Base-by-base conservation (phyloP, 805 yeast species). In the Candida dendrica region DNA sequence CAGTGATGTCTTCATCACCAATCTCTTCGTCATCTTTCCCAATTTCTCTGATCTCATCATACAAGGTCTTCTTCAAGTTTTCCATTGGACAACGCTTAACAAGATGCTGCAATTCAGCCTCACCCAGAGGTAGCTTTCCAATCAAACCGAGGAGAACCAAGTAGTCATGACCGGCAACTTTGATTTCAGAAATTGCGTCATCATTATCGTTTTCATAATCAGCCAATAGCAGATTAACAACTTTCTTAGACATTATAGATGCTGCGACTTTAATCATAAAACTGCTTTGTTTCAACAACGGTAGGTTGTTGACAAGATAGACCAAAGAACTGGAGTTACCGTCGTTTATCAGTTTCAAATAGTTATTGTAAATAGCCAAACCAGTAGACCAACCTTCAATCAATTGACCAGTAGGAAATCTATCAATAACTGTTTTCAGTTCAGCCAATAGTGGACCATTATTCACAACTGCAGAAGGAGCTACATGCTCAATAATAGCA, bases 401-500 rank as follows among this genome's bases (percentile, higher is more conserved):
- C 19, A 56, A 59, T 8, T 69, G 66, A 1, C 53, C 52, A 31
- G 59, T 61, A 11, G 81, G 82, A 58, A 74, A 74, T 45, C 56
- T 45, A 2, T 55, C 42, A 35, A 75, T 52, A 9, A 83, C 46
- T 1, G 43, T 45, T n/a, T 55, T 51, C n/a, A 77, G 50, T 10
- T 54, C 48, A 6, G 44, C 37, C 20, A 68, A 41, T 34, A 50
- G 46, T 4, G 53, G 42, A 1, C 60, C 62, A 42, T 74, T 71
- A n/a, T 74, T 67, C 14, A 81, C 72, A 1, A 90, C 75, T 3
- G 81, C 74, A 13, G 61, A 58, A 8, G 98, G 98, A 0, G 91
- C 98, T 26, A 88, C 82, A 3, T 68, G 58, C 1, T 64, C 55
- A 8, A 80, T 51, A 4, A 86, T 61, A 1, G 77, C 63, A 2